A percentile compares a stretch with the other conserved stretches of the same genome.
Evolutionary conservation across 176 grass and related monocot species (phyloP).

Genomic region (Paspalum vaginatum): DNA sequence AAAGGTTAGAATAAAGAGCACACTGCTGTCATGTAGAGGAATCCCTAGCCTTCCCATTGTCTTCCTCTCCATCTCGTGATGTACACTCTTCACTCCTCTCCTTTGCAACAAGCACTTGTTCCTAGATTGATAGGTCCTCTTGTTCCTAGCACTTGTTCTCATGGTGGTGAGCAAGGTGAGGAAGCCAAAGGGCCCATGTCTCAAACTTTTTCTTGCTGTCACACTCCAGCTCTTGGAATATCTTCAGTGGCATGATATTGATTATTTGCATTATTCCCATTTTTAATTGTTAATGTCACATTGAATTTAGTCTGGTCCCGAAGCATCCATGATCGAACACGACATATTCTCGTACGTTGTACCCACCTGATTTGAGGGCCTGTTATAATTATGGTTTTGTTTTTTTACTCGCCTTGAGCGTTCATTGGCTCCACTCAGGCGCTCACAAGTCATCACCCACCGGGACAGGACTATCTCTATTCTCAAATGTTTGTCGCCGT

Average conservation of each 20-base stretch:
- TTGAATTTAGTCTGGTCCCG: neutral
- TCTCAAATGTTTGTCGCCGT: no score
- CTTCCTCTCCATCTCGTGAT: constrained; percentile 15
- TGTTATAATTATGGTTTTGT: neutral
- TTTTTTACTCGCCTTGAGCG: neutral
- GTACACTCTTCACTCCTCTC: constrained; percentile 30
- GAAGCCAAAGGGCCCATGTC: constrained; percentile 21
- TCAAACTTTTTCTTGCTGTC: constrained; percentile 47
- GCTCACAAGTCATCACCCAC: neutral
- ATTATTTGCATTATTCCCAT: constrained; percentile 16
- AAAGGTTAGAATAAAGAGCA: constrained; percentile 21
- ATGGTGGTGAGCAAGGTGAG: constrained; percentile 32
- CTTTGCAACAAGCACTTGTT: constrained; percentile 38
- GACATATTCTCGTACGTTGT: constrained; percentile 19
- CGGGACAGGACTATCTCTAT: neutral
- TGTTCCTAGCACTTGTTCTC: constrained; percentile 46
- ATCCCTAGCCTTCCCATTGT: constrained; percentile 19
- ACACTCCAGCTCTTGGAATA: constrained; percentile 44
- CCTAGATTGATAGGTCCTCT: constrained; percentile 35
- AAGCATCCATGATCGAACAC: constrained; percentile 16
- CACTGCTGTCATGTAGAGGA: constrained; percentile 37
- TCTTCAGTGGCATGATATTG: constrained; percentile 9
- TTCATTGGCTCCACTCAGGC: constrained; percentile 11
- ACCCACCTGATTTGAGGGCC: constrained; percentile 4
- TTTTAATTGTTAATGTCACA: constrained; percentile 10